These are phyloP conservation scores for Hyparrhenia diplandra DNA, from an alignment of 176 grass and related monocot species.

Conservation along the genomic window DNA sequence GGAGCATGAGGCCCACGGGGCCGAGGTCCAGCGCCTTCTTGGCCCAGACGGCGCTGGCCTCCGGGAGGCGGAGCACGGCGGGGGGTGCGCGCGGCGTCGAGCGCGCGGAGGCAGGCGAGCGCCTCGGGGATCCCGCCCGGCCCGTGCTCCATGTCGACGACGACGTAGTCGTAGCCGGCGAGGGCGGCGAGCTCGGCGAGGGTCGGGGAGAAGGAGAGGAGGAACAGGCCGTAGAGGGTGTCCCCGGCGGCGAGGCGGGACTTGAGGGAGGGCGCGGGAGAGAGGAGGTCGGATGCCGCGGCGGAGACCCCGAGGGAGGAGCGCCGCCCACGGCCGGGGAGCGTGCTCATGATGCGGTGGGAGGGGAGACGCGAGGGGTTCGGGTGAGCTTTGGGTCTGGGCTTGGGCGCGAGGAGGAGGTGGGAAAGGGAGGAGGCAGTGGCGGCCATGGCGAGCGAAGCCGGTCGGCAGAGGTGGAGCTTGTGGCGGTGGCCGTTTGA, in stretches of 20 bases:
- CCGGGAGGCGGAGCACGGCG: conserved; percentile 68
- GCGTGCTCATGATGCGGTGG: not conserved
- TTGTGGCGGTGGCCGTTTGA: conserved; percentile 16
- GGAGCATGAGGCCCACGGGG: conserved; percentile 83
- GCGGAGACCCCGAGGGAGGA: conserved; percentile 18
- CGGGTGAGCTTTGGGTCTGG: not conserved
- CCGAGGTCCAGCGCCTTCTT: conserved; percentile 96
- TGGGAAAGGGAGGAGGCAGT: conserved; percentile 20
- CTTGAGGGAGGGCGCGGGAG: conserved; percentile 43
- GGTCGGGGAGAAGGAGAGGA: conserved; percentile 78
- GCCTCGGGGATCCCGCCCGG: conserved; percentile 73
- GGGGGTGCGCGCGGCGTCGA: conserved; percentile 67
- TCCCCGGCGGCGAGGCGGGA: conserved; percentile 59
- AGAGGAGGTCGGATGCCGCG: conserved; percentile 27
- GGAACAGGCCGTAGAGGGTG: conserved; percentile 85
- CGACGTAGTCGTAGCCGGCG: conserved; percentile 88
- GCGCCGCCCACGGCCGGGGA: not conserved
- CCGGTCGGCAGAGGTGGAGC: not conserved
- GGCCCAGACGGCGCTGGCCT: conserved; percentile 63
- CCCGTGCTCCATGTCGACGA: conserved; percentile 93
- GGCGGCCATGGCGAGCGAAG: conserved; percentile 35
- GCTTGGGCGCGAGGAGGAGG: conserved; percentile 17
- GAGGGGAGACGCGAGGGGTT: conserved; percentile 19
- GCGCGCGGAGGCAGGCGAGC: conserved; percentile 79
- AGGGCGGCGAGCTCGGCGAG: conserved; percentile 79